Base-by-base conservation (phyloP, 2,329 filamentous ascomycete species). In the Simplicillium sp. region DNA sequence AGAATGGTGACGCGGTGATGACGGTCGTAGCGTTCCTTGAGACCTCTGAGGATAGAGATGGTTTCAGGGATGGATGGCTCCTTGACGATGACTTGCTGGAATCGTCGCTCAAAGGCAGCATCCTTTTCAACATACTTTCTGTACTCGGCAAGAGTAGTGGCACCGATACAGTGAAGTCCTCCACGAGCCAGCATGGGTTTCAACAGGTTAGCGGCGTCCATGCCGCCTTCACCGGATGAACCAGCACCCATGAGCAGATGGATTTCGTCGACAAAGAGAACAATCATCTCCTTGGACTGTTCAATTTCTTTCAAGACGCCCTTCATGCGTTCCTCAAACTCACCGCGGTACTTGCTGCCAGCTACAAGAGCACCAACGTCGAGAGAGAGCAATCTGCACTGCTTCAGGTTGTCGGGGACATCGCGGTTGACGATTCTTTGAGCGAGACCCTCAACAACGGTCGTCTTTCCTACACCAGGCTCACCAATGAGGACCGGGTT, bases 301-400 rank as follows among this genome's bases (percentile, higher is more conserved):
- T 89, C 77, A 44, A 98, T 95, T 67, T 98, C 92, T 64, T 97
- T 98, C 54, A 98, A 65, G 5, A 98, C 92, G 41, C 90, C 89
- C 75, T 98, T 98, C 89, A 98, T 97, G 52, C 92, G 80, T 71
- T 98, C 92, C 62, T 98, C 92, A 45, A 98, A 98, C 62, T 98
- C 92, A 68, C 92, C 92, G 38, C 92, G 82, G 69, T 94, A 98
- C 67, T 98, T 98, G 77, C 88, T 96, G 51, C 92, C 92, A 44
- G 92, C 92, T 48, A 98, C 90, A 43, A 98, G 72, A 17, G 90
- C 85, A 53, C 92, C 92, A 37, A 98, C 90, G 56, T 98, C 92
- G 36, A 98, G 80, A 4, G 92, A 96, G 42, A 98, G 80, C 45
- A 98, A 73, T 61, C 85, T 92, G 75, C 92, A 98, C 44, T 87